phyloP scores from a whole-genome alignment of 768 basidiomycete species.

The Mrakia frigida region DNA sequence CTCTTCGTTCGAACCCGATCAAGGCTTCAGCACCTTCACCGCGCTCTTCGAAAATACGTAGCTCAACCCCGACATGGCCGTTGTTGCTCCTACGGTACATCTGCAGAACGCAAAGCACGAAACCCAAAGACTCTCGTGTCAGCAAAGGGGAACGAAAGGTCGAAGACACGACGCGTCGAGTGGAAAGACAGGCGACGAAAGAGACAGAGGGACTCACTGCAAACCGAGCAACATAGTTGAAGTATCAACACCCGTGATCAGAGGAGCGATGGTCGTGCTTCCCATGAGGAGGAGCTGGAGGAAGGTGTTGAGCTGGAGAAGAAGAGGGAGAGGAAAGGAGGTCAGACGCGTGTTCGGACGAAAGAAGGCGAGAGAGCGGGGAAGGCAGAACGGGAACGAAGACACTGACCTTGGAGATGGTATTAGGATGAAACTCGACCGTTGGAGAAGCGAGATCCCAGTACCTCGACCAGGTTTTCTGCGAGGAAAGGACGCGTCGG shows the following conservation, averaged over 20 bases:
- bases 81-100: constrained; percentile 80
- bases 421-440: constrained; percentile 86
- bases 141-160: no score
- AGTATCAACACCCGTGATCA: constrained; percentile 46
- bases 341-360: not conserved
- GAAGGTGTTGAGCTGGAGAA: constrained; percentile 68
- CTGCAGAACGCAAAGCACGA: constrained; percentile 48
- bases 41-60: constrained; percentile 44
- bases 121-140: not conserved
- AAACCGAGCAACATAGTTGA: not conserved
- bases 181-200: no score
- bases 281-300: constrained; percentile 91
- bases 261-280: constrained; percentile 72
- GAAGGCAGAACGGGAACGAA: not conserved
- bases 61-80: constrained; percentile 76
- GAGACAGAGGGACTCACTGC: not conserved
- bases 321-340: constrained; percentile 8
- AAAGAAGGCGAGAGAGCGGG: not conserved
- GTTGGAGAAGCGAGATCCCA: constrained; percentile 96
- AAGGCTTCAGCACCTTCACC: constrained; percentile 33
- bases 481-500: constrained; percentile 23
- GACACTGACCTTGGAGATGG: constrained; percentile 74
- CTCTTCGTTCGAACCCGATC: not conserved
- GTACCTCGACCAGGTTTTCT: constrained; percentile 89
- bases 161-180: not conserved